Base-by-base conservation (phyloP, 2,329 filamentous ascomycete genomes). In the Verticillium albo-atrum region DNA sequence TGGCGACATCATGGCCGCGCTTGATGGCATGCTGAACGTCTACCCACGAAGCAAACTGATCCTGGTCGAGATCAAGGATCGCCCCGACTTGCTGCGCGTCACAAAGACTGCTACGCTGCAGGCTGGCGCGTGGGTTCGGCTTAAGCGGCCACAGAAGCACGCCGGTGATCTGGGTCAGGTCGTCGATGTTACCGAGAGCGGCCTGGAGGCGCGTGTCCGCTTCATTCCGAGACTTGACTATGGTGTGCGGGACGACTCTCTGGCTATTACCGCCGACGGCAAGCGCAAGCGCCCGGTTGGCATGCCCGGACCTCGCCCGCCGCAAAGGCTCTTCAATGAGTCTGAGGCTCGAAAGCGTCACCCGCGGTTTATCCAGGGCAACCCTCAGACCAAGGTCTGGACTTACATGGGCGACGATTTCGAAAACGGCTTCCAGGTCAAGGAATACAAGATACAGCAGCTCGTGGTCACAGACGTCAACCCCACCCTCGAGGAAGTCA, bases 181-280 rank as follows among this genome's bases (percentile, higher is more conserved):
- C 37, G 82, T 96, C 34, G 92, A 96, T 67, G 91, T 98, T 10
- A 95, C 96, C 57, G 90, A 92, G 63, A 98, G 97, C 67, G 95
- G 94, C 6, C 82, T 97, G 2, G 92, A 96, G 68, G 91, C 95
- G 28, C 88, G 88, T 3, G 89, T 99, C 37, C 87, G 91, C 61
- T 87, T 96, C 65, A 93, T 99, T 57, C 95, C 95, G 50, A 87
- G 95, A 64, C 80, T 99, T 12, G 93, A 97, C 72, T 99, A 99
- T 67, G 93, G 93, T 27, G 76, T 92, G 65, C 89, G 92, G 60
- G 92, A 97, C 62, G 93, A 97, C 34, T 69, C 76, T 3, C 65
- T 78, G 68, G 78, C 63, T 32, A 72, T 77, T 23, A 75, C 75
- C 1, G 70, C 78, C 1, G 87, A 89, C 62, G 81, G 82, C 30